Percentiles rank a stretch among this genome's conserved stretches.
Conservation (phyloP, 495 filamentous ascomycete genomes). For the Cladorrhinum samala region DNA sequence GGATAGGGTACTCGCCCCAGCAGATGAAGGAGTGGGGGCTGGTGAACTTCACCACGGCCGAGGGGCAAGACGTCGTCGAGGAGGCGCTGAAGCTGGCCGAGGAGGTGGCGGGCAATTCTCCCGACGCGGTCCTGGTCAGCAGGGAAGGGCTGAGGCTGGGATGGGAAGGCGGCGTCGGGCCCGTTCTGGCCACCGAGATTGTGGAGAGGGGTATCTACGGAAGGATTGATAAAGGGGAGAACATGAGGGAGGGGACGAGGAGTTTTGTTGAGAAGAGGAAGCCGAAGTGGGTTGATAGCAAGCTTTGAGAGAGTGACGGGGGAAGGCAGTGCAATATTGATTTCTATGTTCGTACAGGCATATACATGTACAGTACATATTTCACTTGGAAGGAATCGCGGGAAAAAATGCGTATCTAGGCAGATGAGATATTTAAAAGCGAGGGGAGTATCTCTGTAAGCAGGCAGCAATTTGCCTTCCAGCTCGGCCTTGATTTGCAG, state of each 20-base stretch:
- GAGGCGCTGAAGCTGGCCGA: slow-evolving; percentile 50
- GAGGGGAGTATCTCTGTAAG: slow-evolving; percentile 18
- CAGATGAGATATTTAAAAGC: background rate
- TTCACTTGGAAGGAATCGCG: background rate
- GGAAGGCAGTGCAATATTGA: background rate
- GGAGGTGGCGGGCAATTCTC: slow-evolving; percentile 56
- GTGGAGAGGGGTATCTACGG: slow-evolving; percentile 54
- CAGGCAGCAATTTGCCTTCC: slow-evolving; percentile 21
- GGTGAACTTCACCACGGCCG: slow-evolving; percentile 62
- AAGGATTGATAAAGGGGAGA: slow-evolving; percentile 58
- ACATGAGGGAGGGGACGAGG: slow-evolving; percentile 69
- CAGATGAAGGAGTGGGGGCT: slow-evolving; percentile 68
- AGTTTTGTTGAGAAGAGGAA: slow-evolving; percentile 77
- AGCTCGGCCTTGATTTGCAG: slow-evolving; percentile 32
- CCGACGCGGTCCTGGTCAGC: slow-evolving; percentile 66
- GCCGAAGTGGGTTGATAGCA: slow-evolving; percentile 66
- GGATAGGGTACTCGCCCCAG: slow-evolving; percentile 48
- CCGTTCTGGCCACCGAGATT: slow-evolving; percentile 55
- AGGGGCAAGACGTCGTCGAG: slow-evolving; percentile 37
- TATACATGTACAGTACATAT: background rate
- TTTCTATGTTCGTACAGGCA: background rate
- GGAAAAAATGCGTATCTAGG: too few species aligned
- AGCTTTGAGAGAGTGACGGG: slow-evolving; percentile 49
- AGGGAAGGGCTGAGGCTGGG: slow-evolving; percentile 60
- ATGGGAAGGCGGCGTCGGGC: slow-evolving; percentile 55